A percentile compares a stretch with the other conserved stretches of the same genome.
These are phyloP conservation scores for Epichloe baconii DNA, from an alignment of 2,329 filamentous ascomycete genomes.

Conservation along the genomic window DNA sequence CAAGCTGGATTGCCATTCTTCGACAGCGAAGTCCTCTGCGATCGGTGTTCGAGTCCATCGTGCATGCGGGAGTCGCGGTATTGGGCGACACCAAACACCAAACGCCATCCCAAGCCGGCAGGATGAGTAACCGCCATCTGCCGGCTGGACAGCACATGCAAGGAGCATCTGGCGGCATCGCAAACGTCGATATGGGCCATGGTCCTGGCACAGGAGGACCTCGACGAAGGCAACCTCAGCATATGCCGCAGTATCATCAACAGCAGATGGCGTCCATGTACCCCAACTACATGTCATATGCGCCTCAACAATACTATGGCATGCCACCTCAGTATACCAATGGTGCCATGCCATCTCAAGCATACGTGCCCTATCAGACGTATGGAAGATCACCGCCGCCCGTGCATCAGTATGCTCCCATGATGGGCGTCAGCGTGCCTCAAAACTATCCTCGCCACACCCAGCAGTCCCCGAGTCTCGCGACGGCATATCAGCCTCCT, in stretches of 20 bases:
- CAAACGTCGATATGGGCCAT: slow-evolving; percentile 22
- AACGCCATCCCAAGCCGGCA: slow-evolving; percentile 48
- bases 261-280: slow-evolving; percentile 33
- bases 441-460: slow-evolving; percentile 35
- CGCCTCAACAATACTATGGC: slow-evolving; percentile 32
- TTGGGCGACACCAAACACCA: slow-evolving; percentile 21
- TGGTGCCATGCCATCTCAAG: slow-evolving; percentile 29
- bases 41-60: not conserved
- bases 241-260: slow-evolving; percentile 24
- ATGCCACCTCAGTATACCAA: slow-evolving; percentile 49
- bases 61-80: slow-evolving; percentile 21
- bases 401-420: slow-evolving; percentile 42
- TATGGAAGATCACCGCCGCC: slow-evolving; percentile 37
- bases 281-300: slow-evolving; percentile 38
- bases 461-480: slow-evolving; percentile 40
- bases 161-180: slow-evolving; percentile 24
- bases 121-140: slow-evolving; percentile 67
- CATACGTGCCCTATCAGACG: slow-evolving; percentile 35
- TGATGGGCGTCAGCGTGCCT: slow-evolving; percentile 32
- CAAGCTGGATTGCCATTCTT: not conserved
- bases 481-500: slow-evolving; percentile 44
- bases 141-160: slow-evolving; percentile 58
- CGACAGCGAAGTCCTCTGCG: not conserved
- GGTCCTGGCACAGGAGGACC: slow-evolving; percentile 22
- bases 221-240: slow-evolving; percentile 25